phyloP scores from a whole-genome alignment of 441 rosid species.

The Croton laevigatus region DNA sequence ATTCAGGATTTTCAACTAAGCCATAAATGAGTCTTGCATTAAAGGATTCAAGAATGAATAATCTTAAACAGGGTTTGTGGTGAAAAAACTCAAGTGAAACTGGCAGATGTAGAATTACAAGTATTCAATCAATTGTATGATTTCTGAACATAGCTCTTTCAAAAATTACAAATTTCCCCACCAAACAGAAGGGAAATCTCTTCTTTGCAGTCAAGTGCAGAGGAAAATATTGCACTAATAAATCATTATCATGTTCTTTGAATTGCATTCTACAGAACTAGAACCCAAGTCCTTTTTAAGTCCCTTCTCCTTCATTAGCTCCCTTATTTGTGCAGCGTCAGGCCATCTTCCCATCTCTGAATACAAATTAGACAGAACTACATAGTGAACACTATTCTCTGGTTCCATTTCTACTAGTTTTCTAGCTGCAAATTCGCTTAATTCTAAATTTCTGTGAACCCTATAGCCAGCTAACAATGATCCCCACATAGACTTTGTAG shows the following conservation, averaged over 20 bases:
- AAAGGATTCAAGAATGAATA: no score
- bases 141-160: background rate
- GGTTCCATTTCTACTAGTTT: conserved; percentile 54
- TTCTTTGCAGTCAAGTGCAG: background rate
- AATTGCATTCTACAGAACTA: conserved; percentile 32
- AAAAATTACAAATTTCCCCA: background rate
- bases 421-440: conserved; percentile 41
- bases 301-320: conserved; percentile 39
- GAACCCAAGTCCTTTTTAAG: conserved; percentile 39
- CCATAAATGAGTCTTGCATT: no score
- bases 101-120: no score
- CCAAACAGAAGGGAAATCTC: background rate
- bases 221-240: background rate
- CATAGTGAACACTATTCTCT: conserved; percentile 38
- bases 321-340: conserved; percentile 39
- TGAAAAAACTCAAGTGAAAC: no score
- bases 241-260: conserved; percentile 14
- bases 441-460: conserved; percentile 36
- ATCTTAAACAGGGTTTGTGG: no score
- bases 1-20: no score
- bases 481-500: conserved; percentile 53
- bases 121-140: no score
- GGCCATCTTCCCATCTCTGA: conserved; percentile 53
- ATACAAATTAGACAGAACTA: conserved; percentile 41
- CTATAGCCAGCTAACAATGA: conserved; percentile 43